Percentiles rank a stretch among this genome's conserved stretches.
Evolutionary conservation across 805 yeast genomes (phyloP).

Genomic region (Kregervanrija fluxuum): DNA sequence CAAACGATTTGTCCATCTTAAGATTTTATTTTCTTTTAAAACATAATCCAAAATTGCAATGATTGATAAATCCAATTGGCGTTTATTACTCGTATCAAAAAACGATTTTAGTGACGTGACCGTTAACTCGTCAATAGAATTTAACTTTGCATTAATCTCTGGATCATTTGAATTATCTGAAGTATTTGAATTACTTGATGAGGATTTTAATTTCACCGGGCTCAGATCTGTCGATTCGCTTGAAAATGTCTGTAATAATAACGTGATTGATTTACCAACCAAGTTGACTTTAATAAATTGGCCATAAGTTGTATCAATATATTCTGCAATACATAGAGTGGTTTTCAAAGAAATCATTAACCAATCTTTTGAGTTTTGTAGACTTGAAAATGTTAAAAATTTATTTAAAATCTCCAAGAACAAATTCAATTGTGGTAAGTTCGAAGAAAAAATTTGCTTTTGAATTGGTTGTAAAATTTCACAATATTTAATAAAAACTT

Average conservation of each 20-base stretch:
- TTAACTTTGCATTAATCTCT: not conserved
- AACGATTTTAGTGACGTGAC: conserved; percentile 44
- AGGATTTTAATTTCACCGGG: conserved; percentile 13
- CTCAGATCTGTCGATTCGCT: conserved; percentile 13
- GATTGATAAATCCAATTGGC: conserved; percentile 54
- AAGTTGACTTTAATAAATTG: conserved; percentile 12
- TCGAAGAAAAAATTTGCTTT: conserved; percentile 33
- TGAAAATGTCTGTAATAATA: conserved; percentile 31
- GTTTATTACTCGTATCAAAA: conserved; percentile 56
- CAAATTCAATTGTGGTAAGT: not conserved
- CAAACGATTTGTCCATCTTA: conserved; percentile 48
- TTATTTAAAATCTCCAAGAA: no score
- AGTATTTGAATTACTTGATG: not conserved
- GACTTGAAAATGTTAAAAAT: not conserved
- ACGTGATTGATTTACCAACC: conserved; percentile 28
- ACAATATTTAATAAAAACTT: conserved; percentile 28
- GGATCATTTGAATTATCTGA: not conserved
- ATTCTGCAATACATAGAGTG: conserved; percentile 30
- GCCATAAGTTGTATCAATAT: conserved; percentile 17
- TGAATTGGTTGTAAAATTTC: conserved; percentile 21
- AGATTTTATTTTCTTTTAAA: conserved; percentile 19
- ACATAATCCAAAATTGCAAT: conserved; percentile 42
- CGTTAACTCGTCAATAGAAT: conserved; percentile 12
- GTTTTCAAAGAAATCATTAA: conserved; percentile 34
- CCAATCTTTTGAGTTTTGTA: conserved; percentile 34